Evolutionary conservation across 1,139 yeast species (phyloP), one percentile per base, ranked within the genome.

Genomic region (Neolecta irregularis): DNA sequence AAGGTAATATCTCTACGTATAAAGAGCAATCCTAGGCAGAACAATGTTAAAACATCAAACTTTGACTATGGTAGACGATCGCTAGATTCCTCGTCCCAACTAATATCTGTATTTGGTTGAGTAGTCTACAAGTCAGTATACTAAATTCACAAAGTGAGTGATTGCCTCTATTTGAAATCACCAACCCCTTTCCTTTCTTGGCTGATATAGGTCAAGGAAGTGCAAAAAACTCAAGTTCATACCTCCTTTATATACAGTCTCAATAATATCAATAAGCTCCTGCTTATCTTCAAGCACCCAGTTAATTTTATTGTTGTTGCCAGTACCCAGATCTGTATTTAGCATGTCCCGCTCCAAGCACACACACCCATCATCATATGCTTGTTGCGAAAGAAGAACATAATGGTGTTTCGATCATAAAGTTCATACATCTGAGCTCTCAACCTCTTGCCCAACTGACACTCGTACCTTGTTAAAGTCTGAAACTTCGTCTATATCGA

Each of bases 381-480:
- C 54, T 83, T 85, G 58, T 88, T 88, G 37, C 93, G 62, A 57
- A 69, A 81, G 54, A 88, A 88, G 52, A 88, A 85, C 96, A 88
- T 88, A 38, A 88, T 64, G 33, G 93, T 74, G 65, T 79, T 72
- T 21, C 93, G 92, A 46, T 81, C 95, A 51, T 76, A 80, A 39
- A 88, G 59, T 54, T 88, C 96, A 55, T 88, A 88, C 91, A 88
- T 83, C 49, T 72, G 63, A 4, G 18, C 8, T 36, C 30, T n/a
- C 7, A 5, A 36, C 37, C 36, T 19, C 2, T 20, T 32, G 29
- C 29, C 21, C 8, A 28, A 25, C 17, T 26, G 32, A 19, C 20
- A 17, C 30, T 32, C 43, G 28, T 38, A 42, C 42, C 41, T 45
- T 61, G 54, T 83, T 85, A 57, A 88, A 88, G 48, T 85, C 98